Evolutionary conservation across 768 basidiomycete genomes (phyloP), one percentile per base, ranked within the genome.

Genomic region (Suillus subluteus): DNA sequence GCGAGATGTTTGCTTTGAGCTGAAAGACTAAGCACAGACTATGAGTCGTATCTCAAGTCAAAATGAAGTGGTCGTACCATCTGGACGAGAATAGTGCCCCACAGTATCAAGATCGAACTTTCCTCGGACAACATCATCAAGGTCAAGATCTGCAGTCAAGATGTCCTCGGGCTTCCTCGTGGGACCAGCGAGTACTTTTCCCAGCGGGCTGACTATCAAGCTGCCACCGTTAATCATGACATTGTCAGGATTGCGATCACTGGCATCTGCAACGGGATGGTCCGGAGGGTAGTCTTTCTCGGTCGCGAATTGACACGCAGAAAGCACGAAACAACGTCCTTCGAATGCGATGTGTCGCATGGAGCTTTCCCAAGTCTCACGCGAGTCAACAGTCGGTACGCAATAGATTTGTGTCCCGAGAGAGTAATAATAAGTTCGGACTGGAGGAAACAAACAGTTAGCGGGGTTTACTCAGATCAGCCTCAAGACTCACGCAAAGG

Each of bases 281-380:
- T 78, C 79, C 2, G 74, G 72, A 0, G 87, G 86, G 64, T 83
- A 88, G 71, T 88, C 83, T 73, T 81, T 80, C 68, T 84, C 84
- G 65, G 83, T 80, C 0, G 86, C 82, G 71, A 82, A 89, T 70
- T 89, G 87, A 63, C 86, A 88, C 4, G 87, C 88, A 16, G 86
- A 82, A 32, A 91, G 78, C 61, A 91, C 90, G 74, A 89, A 89
- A 75, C 88, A 89, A 32, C 90, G 83, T 12, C 90, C 90, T 72
- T 91, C 89, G 43, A 87, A 76, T 0, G 89, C 88, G 59, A 91
- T 87, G 70, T 88, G 88, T 32, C 76, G 71, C 87, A 90, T 88
- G 1, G 86, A 83, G 65, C 78, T 75, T 68, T 81, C 80, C 90
- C 89, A 91, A 11, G 72, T 78, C 2, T 82, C 82, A 3, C 89